Conservation (phyloP, 1,139 yeast genomes). For the Insectozyma bohioensis region DNA sequence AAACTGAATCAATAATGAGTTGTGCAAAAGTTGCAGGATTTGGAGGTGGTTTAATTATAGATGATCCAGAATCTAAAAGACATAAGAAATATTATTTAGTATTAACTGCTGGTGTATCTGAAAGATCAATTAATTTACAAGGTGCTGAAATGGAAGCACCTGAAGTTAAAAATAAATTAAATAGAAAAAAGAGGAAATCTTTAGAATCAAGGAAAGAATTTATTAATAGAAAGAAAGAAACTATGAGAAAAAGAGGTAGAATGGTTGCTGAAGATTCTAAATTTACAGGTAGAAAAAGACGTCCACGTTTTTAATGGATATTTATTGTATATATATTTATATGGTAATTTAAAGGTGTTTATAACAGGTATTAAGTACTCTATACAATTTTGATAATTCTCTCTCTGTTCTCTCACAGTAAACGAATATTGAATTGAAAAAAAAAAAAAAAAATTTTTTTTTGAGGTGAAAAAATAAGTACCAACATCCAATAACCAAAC, state of each 20-base stretch:
- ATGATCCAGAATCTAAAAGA: slow-evolving; percentile 90
- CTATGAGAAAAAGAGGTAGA: slow-evolving; percentile 90
- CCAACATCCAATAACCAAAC: slow-evolving; percentile 3
- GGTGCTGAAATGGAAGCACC: slow-evolving; percentile 80
- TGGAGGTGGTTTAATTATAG: slow-evolving; percentile 92
- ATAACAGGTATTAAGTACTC: no score
- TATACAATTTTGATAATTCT: no score
- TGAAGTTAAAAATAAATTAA: slow-evolving; percentile 35
- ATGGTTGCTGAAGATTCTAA: slow-evolving; percentile 86
- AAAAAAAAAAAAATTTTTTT: slow-evolving; percentile 7
- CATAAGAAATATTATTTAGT: slow-evolving; percentile 90
- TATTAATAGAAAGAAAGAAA: slow-evolving; percentile 87
- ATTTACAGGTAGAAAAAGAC: slow-evolving; percentile 92
- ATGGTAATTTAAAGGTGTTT: no score
- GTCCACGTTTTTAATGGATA: slow-evolving; percentile 62
- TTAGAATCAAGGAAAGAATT: slow-evolving; percentile 77
- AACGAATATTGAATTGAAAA: slow-evolving; percentile 1
- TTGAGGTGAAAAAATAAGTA: slow-evolving; percentile 6
- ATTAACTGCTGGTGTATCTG: slow-evolving; percentile 81
- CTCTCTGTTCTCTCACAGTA: not conserved
- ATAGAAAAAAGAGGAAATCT: slow-evolving; percentile 53
- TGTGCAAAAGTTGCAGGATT: slow-evolving; percentile 96
- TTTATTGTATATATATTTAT: not conserved
- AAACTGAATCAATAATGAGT: slow-evolving; percentile 69
- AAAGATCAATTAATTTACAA: slow-evolving; percentile 64